Base-by-base conservation (phyloP, 148 eudicot genomes). In the Fagopyrum homotropicum region DNA sequence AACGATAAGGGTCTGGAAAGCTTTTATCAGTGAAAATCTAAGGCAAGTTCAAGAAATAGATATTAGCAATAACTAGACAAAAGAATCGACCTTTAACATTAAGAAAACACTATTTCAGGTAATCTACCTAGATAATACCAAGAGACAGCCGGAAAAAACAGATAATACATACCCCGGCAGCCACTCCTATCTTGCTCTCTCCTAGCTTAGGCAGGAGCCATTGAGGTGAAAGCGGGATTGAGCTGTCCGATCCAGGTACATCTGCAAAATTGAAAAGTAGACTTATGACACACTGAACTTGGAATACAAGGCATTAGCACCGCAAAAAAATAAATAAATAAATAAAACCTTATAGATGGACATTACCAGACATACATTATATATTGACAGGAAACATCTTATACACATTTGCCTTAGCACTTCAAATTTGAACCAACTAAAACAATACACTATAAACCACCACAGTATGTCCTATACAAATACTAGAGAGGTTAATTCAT, bases 181-280 rank as follows among this genome's bases (percentile, higher is more conserved):
- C 50, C 75, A 75, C 69, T 81, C 88, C 98, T 83, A 85, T 48
- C 87, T 92, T 95, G 63, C 81, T 85, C 77, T 92, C 97, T 81
- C 92, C 98, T 7, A 88, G 87, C 84, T 92, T 95, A 35, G 96
- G 88, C 45, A 83, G 90, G 81, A 87, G 97, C 97, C 98, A 95
- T 79, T 92, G 97, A 70, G 98, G 98, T 75, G 98, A 92, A 79
- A 95, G 97, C 29, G 98, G 97, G 70, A 95, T 83, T 7, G 89
- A 59, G 88, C 75, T 86, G 80, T 90, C 93, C 14, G 88, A 71
- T 76, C 88, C 97, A 73, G 82, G 87, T 81, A 85, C 73, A 84
- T 88, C 97, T 95, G 85, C 83, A 86, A 79, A 51, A 61, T 73
- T 75, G 9, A 14, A 66, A 40, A 66, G 12, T 15, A 43, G 19